Conservation (phyloP, 1,284 basidiomycete species). For the Leccinum huronense region DNA sequence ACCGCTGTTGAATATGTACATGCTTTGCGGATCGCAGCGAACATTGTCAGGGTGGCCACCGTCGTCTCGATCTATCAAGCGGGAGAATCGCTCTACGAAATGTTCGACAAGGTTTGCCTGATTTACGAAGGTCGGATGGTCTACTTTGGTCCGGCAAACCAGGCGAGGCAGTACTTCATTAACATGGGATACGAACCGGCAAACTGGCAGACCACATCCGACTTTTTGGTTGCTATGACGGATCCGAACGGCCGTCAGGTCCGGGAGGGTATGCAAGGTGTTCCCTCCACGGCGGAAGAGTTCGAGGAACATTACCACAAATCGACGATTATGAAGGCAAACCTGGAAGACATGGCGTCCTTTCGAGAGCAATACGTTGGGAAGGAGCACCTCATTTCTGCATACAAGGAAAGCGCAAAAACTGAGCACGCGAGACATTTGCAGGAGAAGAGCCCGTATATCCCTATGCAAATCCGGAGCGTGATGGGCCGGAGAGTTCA, state of each 20-base stretch:
- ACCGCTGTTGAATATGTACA: constrained; percentile 68
- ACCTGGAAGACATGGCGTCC: constrained; percentile 38
- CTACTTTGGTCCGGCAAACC: constrained; percentile 62
- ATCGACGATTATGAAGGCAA: constrained; percentile 30
- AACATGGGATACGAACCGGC: constrained; percentile 65
- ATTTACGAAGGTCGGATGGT: constrained; percentile 72
- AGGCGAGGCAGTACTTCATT: constrained; percentile 64
- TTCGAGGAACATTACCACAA: constrained; percentile 46
- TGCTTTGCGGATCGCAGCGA: constrained; percentile 59
- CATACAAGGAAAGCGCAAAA: constrained; percentile 50
- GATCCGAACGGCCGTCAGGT: constrained; percentile 57
- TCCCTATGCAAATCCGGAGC: constrained; percentile 61
- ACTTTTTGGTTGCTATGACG: constrained; percentile 65
- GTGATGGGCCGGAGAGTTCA: constrained; percentile 65
- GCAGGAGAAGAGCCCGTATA: constrained; percentile 44
- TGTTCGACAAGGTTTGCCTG: constrained; percentile 70
- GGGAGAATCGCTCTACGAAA: constrained; percentile 49
- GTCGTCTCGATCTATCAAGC: constrained; percentile 74
- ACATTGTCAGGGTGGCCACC: constrained; percentile 52
- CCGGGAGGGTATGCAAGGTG: constrained; percentile 45
- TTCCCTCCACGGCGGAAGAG: constrained; percentile 63
- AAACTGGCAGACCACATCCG: constrained; percentile 62
- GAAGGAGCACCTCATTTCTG: constrained; percentile 35
- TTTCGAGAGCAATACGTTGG: constrained; percentile 40
- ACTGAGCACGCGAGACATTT: constrained; percentile 51